A percentile compares a stretch with the other conserved stretches of the same genome.
Conservation (phyloP, 2,329 filamentous ascomycete genomes). For the Cordyceps javanica region DNA sequence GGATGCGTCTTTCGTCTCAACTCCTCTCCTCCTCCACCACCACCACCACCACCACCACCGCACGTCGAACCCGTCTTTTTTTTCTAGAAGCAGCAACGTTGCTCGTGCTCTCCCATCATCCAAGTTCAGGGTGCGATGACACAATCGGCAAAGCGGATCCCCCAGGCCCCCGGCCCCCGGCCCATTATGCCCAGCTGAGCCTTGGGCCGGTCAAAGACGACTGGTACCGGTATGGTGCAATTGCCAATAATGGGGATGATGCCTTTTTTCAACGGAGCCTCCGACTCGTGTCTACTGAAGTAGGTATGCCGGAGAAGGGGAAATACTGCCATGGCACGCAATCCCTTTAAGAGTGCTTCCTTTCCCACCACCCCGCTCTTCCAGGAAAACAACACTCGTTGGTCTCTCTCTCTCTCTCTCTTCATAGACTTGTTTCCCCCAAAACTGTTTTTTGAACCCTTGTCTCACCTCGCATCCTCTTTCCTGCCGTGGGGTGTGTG, state of each 20-base stretch:
- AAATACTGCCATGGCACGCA: too few species aligned
- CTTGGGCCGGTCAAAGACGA: neutral
- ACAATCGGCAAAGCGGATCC: slow-evolving; percentile 11
- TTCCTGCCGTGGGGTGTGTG: neutral
- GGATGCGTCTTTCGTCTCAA: too few species aligned
- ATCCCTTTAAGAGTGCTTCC: too few species aligned
- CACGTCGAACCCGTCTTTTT: neutral
- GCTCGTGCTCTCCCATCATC: neutral
- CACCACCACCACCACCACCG: too few species aligned
- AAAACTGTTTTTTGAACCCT: neutral
- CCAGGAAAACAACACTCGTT: too few species aligned
- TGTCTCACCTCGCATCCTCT: neutral
- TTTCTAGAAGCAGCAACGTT: neutral
- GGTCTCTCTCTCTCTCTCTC: too few species aligned
- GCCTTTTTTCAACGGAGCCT: neutral
- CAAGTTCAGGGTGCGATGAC: slow-evolving; percentile 12
- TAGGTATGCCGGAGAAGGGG: too few species aligned
- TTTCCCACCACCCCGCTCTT: too few species aligned
- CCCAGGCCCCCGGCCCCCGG: too few species aligned
- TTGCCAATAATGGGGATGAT: too few species aligned
- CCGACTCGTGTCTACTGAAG: neutral
- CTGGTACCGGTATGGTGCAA: slow-evolving; percentile 12
- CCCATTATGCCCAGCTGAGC: neutral
- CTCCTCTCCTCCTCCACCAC: too few species aligned
- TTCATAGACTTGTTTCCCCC: neutral